phyloP scores from a whole-genome alignment of 78 protist genomes.

The Creolimax fragrantissima region DNA sequence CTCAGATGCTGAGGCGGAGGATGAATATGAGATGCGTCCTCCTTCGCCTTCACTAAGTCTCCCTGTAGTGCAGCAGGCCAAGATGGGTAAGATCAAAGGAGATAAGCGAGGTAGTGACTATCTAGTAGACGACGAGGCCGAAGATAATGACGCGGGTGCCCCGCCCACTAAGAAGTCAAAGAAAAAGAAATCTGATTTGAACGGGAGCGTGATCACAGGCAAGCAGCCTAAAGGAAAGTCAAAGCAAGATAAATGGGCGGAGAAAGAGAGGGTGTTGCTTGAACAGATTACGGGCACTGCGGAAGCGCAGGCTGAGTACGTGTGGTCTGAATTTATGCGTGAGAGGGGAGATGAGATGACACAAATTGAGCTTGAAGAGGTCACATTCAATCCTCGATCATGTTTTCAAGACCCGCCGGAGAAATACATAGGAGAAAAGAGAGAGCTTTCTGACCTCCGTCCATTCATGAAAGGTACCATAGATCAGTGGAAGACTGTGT shows the following conservation, averaged over 20 bases:
- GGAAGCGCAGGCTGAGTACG: neutral
- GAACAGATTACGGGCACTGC: neutral
- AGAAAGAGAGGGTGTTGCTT: neutral
- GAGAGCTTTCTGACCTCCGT: neutral
- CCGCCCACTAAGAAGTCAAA: too few species aligned
- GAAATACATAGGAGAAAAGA: neutral
- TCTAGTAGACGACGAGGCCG: neutral
- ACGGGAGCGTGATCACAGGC: too few species aligned
- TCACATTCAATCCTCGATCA: neutral
- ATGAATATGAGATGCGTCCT: neutral
- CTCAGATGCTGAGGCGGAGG: neutral
- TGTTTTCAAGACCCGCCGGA: neutral
- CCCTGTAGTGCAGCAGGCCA: neutral
- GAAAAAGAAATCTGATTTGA: too few species aligned
- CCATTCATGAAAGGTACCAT: neutral
- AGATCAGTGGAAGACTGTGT: neutral
- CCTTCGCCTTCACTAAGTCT: neutral
- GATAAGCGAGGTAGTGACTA: neutral
- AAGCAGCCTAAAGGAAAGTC: too few species aligned
- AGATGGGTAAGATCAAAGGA: neutral
- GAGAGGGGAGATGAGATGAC: neutral
- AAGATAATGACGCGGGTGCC: too few species aligned
- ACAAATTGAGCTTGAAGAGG: neutral
- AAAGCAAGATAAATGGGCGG: neutral
- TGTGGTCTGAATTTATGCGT: neutral